A percentile compares a stretch with the other conserved stretches of the same genome.
phyloP scores from a whole-genome alignment of 257 asterid genomes.

The Verbena officinalis region DNA sequence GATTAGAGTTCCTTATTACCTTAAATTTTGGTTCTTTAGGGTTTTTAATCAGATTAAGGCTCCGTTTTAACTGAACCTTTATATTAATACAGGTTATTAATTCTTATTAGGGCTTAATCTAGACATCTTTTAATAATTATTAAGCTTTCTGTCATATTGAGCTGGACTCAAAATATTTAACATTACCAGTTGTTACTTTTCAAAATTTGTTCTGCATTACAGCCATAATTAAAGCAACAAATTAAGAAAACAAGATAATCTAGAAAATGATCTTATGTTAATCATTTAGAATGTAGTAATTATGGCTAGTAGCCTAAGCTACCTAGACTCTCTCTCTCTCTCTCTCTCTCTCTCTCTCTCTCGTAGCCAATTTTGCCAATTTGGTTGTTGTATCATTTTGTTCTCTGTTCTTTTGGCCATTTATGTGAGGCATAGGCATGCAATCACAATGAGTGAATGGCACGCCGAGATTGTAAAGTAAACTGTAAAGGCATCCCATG shows the following conservation, averaged over 20 bases:
- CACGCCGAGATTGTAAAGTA: slow-evolving; percentile 17
- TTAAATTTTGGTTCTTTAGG: too few species aligned
- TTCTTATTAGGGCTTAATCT: too few species aligned
- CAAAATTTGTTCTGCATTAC: neutral
- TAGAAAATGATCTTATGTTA: neutral
- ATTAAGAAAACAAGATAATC: slow-evolving; percentile 13
- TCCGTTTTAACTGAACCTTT: too few species aligned
- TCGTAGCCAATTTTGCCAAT: neutral
- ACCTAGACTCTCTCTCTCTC: neutral
- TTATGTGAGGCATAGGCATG: neutral
- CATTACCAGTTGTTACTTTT: too few species aligned
- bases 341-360: too few species aligned
- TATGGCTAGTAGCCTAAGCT: slow-evolving; percentile 22
- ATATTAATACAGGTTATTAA: too few species aligned
- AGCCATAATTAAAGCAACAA: slow-evolving; percentile 1
- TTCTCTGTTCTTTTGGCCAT: neutral
- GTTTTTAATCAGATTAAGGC: too few species aligned
- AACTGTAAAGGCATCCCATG: slow-evolving; percentile 12
- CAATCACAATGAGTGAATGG: neutral
- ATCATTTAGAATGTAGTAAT: slow-evolving; percentile 15
- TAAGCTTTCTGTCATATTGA: too few species aligned
- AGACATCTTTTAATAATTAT: too few species aligned
- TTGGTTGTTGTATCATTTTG: slow-evolving; percentile 9
- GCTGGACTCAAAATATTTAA: too few species aligned
- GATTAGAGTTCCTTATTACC: too few species aligned